phyloP scores from a whole-genome alignment of 352 stramenopile species.

The Phytophthora brassicae region DNA sequence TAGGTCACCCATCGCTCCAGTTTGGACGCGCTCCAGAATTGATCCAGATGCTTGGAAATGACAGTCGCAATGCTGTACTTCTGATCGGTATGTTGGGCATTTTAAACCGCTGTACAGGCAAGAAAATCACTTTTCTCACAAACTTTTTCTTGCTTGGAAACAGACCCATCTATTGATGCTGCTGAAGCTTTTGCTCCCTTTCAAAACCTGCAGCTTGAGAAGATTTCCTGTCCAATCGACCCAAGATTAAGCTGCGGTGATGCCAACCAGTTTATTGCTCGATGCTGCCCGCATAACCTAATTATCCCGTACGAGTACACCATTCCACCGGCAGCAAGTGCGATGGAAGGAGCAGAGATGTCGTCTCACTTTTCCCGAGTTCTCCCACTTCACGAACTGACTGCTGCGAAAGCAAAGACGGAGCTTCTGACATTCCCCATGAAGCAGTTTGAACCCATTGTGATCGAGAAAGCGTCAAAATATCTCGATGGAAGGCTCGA shows the following conservation, averaged over 20 bases:
- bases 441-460: slow-evolving; percentile 66
- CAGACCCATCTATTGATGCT: slow-evolving; percentile 64
- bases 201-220: slow-evolving; percentile 65
- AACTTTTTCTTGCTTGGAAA: background rate
- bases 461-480: slow-evolving; percentile 74
- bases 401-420: slow-evolving; percentile 62
- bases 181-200: slow-evolving; percentile 58
- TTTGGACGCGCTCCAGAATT: slow-evolving; percentile 56
- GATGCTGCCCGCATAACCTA: slow-evolving; percentile 69
- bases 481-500: slow-evolving; percentile 85
- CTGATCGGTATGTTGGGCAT: slow-evolving; percentile 51
- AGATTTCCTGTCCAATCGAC: slow-evolving; percentile 79
- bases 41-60: slow-evolving; percentile 55
- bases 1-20: slow-evolving; percentile 65
- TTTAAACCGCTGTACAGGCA: background rate
- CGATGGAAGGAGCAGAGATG: slow-evolving; percentile 26
- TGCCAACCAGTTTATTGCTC: slow-evolving; percentile 84
- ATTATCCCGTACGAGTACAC: slow-evolving; percentile 72
- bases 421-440: slow-evolving; percentile 75
- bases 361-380: slow-evolving; percentile 73
- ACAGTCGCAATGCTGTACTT: slow-evolving; percentile 69
- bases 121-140: background rate
- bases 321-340: slow-evolving; percentile 17
- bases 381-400: slow-evolving; percentile 74
- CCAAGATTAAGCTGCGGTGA: slow-evolving; percentile 80